Base-by-base conservation (phyloP, 805 yeast genomes). In the Candida vaughaniae region DNA sequence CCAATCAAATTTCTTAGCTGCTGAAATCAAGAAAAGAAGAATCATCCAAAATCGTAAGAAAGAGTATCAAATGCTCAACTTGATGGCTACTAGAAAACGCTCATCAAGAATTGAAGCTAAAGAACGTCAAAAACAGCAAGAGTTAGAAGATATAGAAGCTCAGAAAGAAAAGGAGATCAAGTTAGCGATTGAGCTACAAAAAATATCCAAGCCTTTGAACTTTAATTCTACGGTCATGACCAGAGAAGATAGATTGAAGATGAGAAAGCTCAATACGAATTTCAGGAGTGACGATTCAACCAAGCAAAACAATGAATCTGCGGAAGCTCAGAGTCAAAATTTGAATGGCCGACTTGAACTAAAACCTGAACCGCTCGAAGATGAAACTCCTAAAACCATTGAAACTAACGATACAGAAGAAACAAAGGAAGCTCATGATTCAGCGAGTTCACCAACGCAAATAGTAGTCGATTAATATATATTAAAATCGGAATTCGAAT, bases 31-130 rank as follows among this genome's bases (percentile, higher is more conserved):
- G 40, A 77, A 77, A 47, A 63, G 86, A 45, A 75, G 70, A 48
- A 71, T 70, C 41, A 63, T 78, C 12, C 53, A 73, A 19, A 76
- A 75, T 44, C 65, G 84, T 48, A 75, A 71, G 47, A 80, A 77
- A 53, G 86, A 81, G 38, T 71, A 75, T 31, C 80, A 83, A 45
- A 69, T 85, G 71, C 77, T 75, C 32, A 74, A 73, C 16, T 56
- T 85, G 37, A 59, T 85, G 51, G 80, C 80, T 3, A 76, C 84
- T 39, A 71, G 93, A 50, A 85, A 85, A 50, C 70, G 87, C 46
- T 84, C 91, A 0, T 77, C 88, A 1, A 71, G 93, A 58, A 58
- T 85, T 29, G 85, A 82, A 47, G 84, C 83, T 14, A 79, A 77
- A 50, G 80, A 76, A 43, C 62, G 60, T 42, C 71, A 62, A 34